Evolutionary conservation across 148 eudicot genomes (phyloP), one percentile per base, ranked within the genome.

Genomic region (Polygonum aviculare): DNA sequence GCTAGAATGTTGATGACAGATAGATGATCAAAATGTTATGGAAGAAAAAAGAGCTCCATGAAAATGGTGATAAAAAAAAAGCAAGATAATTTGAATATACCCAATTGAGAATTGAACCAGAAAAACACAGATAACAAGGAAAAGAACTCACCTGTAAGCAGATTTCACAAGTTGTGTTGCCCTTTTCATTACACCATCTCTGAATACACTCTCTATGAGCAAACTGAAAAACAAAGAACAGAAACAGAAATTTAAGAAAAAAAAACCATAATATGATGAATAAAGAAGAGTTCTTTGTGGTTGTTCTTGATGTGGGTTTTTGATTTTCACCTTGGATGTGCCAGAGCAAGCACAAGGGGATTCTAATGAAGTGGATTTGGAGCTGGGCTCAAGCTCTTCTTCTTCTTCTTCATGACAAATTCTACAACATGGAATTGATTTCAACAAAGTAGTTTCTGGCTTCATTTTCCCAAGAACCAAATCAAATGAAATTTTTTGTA

Each of bases 141-240:
- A 57, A 57, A 19, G 7, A 57, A n/a, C 21, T 1, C 63, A 95
- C 98, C 97, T 95, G 97, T 62, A 92, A 81, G 50, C 98, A 95
- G 79, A 95, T 88, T 87, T 95, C 98, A 81, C 98, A 95, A 74
- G 79, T 78, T 9, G 93, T 92, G 76, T 95, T 82, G 12, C 98
- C 98, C 84, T 95, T 95, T 74, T 92, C 98, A 80, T 95, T 82
- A 79, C 97, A 92, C 98, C 98, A 95, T 80, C 93, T 90, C 84
- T 92, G 97, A 79, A 95, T 87, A 78, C 98, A 95, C 75, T 92
- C 94, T 87, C 98, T 95, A 73, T 95, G 98, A 41, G 96, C 98
- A 89, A 88, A 95, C 98, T 95, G 86, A 48, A 36, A 60, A 60
- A 26, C 0, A 14, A 3, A 49, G 31, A 14, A 11, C 0, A 62